Percentiles rank a stretch among this genome's conserved stretches.
Conservation (phyloP, 176 grass and related monocot genomes). For the Thinopyrum elongatum region DNA sequence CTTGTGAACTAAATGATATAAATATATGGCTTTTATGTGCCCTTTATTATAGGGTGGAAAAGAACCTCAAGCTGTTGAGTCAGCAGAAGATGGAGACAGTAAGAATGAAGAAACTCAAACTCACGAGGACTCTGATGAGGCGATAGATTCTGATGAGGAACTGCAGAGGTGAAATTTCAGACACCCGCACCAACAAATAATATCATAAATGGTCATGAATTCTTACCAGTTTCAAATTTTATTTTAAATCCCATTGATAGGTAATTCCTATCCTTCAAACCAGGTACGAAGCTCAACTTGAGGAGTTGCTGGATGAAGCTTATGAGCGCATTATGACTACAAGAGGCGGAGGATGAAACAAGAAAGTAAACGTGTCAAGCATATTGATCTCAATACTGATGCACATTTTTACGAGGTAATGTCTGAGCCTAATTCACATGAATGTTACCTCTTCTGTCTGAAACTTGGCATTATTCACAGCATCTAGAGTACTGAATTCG, state of each 20-base stretch:
- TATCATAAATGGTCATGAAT: not conserved
- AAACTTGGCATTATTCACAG: not conserved
- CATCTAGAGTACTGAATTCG: not conserved
- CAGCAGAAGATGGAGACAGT: slow-evolving; percentile 51
- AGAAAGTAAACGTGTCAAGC: slow-evolving; percentile 59
- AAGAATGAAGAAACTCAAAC: slow-evolving; percentile 52
- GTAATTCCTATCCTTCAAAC: not conserved
- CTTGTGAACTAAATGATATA: not conserved
- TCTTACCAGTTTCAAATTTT: not conserved
- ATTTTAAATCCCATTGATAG: not conserved
- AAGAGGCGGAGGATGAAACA: slow-evolving; percentile 67
- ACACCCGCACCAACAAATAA: not conserved
- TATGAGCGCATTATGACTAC: slow-evolving; percentile 76
- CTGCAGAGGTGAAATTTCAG: slow-evolving; percentile 50
- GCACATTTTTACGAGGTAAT: slow-evolving; percentile 67
- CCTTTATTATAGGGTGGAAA: slow-evolving; percentile 55
- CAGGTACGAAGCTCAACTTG: slow-evolving; percentile 76
- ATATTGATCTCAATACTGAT: slow-evolving; percentile 51
- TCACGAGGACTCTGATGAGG: slow-evolving; percentile 36
- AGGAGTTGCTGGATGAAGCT: slow-evolving; percentile 81
- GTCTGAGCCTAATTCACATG: not conserved
- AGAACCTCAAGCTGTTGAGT: slow-evolving; percentile 61
- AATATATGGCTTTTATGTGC: not conserved
- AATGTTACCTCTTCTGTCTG: not conserved
- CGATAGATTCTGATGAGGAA: slow-evolving; percentile 75